Conservation (phyloP, 2,329 filamentous ascomycete genomes). For the Fusarium concolor region DNA sequence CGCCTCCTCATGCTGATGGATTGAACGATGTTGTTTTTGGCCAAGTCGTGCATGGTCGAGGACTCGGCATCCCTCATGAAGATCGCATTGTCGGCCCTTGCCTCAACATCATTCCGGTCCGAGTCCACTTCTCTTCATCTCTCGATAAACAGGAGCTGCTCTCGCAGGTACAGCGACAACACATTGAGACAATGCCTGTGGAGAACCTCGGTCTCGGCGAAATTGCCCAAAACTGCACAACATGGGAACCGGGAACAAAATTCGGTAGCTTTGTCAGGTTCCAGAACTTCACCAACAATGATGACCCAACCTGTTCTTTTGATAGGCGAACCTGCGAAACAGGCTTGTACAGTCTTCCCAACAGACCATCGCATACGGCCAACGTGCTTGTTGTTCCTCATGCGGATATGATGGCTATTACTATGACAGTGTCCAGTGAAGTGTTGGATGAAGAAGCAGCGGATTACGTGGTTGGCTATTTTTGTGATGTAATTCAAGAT, state of each 20-base stretch:
- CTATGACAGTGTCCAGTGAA: constrained; percentile 1
- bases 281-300: constrained; percentile 10
- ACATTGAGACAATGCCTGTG: constrained; percentile 2
- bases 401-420: neutral
- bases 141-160: neutral
- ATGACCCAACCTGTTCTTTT: constrained; percentile 3
- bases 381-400: constrained; percentile 10
- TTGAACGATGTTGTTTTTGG: constrained; percentile 1
- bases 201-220: neutral
- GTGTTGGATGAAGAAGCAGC: neutral
- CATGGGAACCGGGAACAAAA: neutral
- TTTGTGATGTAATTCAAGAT: neutral
- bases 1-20: neutral
- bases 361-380: neutral
- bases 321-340: neutral
- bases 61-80: neutral
- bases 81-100: constrained; percentile 10
- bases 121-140: neutral
- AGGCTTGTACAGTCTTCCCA: constrained; percentile 1
- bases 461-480: neutral
- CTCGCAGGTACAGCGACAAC: neutral
- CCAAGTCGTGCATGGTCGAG: constrained; percentile 6
- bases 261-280: constrained; percentile 9
- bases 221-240: neutral
- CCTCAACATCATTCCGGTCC: constrained; percentile 14